phyloP scores from a whole-genome alignment of 768 basidiomycete genomes.

The Lactarius akahatsu region DNA sequence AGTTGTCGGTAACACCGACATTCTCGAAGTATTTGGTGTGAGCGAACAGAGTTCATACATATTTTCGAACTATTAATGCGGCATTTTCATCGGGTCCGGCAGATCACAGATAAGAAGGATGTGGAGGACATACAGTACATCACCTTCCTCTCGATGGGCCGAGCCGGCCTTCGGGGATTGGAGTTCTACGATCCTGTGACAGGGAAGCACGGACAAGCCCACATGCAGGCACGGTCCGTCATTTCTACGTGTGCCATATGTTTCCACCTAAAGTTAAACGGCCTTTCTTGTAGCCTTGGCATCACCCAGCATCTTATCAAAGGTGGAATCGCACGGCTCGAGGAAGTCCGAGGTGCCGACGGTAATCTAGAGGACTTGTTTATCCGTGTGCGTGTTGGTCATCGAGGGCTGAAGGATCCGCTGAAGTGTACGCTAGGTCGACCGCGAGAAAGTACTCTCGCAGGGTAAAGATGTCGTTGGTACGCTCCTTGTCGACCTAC shows the following conservation, averaged over 20 bases:
- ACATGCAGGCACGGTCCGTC: conserved; percentile 83
- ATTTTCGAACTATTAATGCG: background rate
- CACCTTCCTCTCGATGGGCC: conserved; percentile 84
- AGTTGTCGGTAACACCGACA: conserved; percentile 76
- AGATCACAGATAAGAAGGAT: conserved; percentile 69
- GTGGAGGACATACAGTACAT: conserved; percentile 78
- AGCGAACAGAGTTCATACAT: conserved; percentile 30
- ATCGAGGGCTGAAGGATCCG: conserved; percentile 2
- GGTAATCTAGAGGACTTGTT: conserved; percentile 67
- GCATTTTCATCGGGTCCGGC: background rate
- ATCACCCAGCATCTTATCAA: conserved; percentile 79
- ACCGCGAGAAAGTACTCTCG: conserved; percentile 63
- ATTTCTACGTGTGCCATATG: background rate
- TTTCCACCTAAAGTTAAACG: conserved; percentile 6
- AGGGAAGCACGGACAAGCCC: conserved; percentile 83
- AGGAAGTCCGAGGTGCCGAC: conserved; percentile 59
- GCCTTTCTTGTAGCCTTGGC: conserved; percentile 54
- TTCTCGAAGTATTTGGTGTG: conserved; percentile 79
- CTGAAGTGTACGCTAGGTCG: conserved; percentile 48
- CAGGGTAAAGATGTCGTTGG: conserved; percentile 68
- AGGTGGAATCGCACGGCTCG: conserved; percentile 65
- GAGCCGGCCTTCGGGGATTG: conserved; percentile 72
- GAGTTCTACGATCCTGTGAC: conserved; percentile 82
- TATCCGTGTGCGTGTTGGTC: conserved; percentile 48
- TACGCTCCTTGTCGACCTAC: conserved; percentile 73